These are phyloP conservation scores for Vaccinium vitisidaea DNA, from an alignment of 148 eudicot genomes.

Conservation along the genomic window DNA sequence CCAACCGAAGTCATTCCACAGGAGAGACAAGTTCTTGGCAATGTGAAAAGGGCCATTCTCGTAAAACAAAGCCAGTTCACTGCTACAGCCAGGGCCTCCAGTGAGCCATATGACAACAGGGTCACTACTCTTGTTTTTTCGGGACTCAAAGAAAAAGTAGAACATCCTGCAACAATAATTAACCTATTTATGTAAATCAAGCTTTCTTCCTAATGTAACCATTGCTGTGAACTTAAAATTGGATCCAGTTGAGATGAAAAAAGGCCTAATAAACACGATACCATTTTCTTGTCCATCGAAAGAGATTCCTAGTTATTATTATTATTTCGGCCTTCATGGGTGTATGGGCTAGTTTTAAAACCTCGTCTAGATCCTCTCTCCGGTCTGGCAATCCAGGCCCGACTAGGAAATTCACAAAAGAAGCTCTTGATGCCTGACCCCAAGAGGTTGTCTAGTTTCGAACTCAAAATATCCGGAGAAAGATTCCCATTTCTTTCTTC, in stretches of 20 bases:
- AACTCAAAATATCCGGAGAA: no score
- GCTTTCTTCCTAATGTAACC: no score
- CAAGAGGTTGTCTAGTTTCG: no score
- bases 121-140: conserved; percentile 47
- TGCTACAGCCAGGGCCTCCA: conserved; percentile 97
- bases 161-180: conserved; percentile 59
- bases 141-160: conserved; percentile 91
- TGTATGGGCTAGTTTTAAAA: no score
- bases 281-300: no score
- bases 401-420: no score
- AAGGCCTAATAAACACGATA: neutral
- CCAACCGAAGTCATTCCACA: conserved; percentile 89
- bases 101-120: conserved; percentile 96
- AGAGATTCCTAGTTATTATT: neutral
- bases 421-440: no score
- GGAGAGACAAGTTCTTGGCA: conserved; percentile 67
- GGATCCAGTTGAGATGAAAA: neutral
- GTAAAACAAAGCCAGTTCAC: conserved; percentile 90
- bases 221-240: neutral
- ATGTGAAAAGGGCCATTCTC: conserved; percentile 87
- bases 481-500: no score
- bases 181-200: neutral
- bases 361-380: no score
- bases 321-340: no score
- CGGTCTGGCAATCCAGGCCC: no score